Evolutionary conservation across 495 filamentous ascomycete species (phyloP).

Genomic region (Tuber umbilicatum): DNA sequence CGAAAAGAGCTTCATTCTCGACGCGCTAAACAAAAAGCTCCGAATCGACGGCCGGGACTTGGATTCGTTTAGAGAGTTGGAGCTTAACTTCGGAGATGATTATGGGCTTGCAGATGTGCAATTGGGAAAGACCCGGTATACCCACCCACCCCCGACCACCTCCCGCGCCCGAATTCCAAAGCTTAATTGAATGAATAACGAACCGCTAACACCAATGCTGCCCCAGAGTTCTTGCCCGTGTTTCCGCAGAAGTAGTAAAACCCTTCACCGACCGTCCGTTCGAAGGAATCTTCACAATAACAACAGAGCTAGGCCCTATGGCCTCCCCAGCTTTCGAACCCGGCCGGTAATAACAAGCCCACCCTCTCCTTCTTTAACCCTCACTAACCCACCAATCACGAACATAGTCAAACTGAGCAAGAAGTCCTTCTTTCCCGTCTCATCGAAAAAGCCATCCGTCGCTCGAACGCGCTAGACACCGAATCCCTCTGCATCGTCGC

Average conservation of each 20-base stretch:
- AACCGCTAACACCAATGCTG: constrained; percentile 21
- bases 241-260: constrained; percentile 77
- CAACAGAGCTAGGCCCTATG: constrained; percentile 86
- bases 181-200: neutral
- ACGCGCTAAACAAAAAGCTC: constrained; percentile 66
- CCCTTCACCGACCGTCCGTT: constrained; percentile 85
- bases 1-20: constrained; percentile 67
- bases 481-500: constrained; percentile 92
- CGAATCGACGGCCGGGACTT: constrained; percentile 76
- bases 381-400: constrained; percentile 26
- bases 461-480: constrained; percentile 83
- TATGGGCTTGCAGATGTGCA: constrained; percentile 85
- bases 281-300: constrained; percentile 88
- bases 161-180: constrained; percentile 5
- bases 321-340: constrained; percentile 83
- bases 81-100: constrained; percentile 77
- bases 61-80: constrained; percentile 69
- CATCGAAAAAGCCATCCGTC: constrained; percentile 87
- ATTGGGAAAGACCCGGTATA: constrained; percentile 82
- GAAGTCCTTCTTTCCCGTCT: constrained; percentile 79
- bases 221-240: constrained; percentile 68
- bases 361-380: constrained; percentile 5
- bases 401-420: constrained; percentile 58
- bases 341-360: constrained; percentile 51
- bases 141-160: constrained; percentile 1